Evolutionary conservation across 306 rosid genomes (phyloP), one percentile per base, ranked within the genome.

Genomic region (Nissolia schottii): DNA sequence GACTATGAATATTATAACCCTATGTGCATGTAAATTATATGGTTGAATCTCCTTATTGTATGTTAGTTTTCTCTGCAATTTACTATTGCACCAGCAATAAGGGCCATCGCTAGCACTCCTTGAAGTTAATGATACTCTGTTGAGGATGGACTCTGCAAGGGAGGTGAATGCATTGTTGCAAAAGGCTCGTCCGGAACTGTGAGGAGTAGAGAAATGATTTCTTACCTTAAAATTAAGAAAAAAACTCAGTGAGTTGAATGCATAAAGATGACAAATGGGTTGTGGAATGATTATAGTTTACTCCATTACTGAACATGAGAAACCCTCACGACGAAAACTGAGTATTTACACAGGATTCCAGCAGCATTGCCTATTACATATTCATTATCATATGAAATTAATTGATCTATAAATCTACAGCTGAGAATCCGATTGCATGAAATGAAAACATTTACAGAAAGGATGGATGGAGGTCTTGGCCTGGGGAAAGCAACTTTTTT

Each of bases 111-210:
- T 84, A 74, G 86, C 85, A 5, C 77, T 84, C 3, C 61, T 64
- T 37, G 87, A 89, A 73, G 80, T 60, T 28, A 89, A 86, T 64
- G 87, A 80, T 70, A 64, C 78, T 25, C 83, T n/a, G 51, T 35
- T 87, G 73, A 84, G 90, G 72, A 89, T 83, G 64, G 87, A 87
- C 84, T 85, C 85, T 25, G 88, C 85, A 12, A 63, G 87, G 71
- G 86, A 87, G 81, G 92, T 82, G 58, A 84, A 82, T 81, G 91
- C 71, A 59, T 76, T 86, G 81, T 80, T 81, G 27, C 85, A 80
- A 66, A 89, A 89, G 70, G 85, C 86, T 46, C 56, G 78, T 16
- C 68, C 67, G 14, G 87, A 81, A 57, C 70, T 70, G 59, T 65
- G 54, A 18, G 76, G 79, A 69, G 62, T 34, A 64, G 86, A 84